phyloP scores from a whole-genome alignment of 192 early-diverging fungal species.

The Rhizophagus prolifer region DNA sequence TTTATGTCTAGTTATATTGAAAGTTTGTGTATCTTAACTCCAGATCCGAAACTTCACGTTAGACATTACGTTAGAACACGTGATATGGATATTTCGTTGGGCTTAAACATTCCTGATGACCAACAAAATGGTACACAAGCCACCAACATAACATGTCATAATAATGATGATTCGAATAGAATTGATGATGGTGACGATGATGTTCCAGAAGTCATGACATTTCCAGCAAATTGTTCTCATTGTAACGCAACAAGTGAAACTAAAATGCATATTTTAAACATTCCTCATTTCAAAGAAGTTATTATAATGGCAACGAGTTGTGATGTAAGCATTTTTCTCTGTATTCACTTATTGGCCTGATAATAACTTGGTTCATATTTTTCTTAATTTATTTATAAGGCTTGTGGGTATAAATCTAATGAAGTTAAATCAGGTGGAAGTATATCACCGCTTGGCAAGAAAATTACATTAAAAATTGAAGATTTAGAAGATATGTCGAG shows the following conservation, averaged over 20 bases:
- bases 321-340: conserved; percentile 44
- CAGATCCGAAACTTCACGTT: conserved; percentile 73
- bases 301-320: conserved; percentile 94
- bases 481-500: conserved; percentile 86
- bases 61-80: conserved; percentile 69
- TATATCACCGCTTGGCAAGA: conserved; percentile 72
- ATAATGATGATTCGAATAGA: conserved; percentile 41
- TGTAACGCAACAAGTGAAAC: conserved; percentile 79
- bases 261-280: conserved; percentile 88
- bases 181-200: conserved; percentile 55
- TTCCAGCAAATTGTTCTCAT: conserved; percentile 82
- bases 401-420: conserved; percentile 92
- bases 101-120: conserved; percentile 59
- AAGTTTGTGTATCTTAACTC: conserved; percentile 71
- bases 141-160: conserved; percentile 1
- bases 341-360: neutral
- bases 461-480: conserved; percentile 79
- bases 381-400: neutral
- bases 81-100: conserved; percentile 79
- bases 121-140: conserved; percentile 27
- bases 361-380: neutral
- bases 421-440: conserved; percentile 95
- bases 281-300: conserved; percentile 95
- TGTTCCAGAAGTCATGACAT: conserved; percentile 72
- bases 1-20: conserved; percentile 76